Evolutionary conservation across 371 early-diverging fungal species (phyloP).

Genomic region (Saksenaea vasiformis): DNA sequence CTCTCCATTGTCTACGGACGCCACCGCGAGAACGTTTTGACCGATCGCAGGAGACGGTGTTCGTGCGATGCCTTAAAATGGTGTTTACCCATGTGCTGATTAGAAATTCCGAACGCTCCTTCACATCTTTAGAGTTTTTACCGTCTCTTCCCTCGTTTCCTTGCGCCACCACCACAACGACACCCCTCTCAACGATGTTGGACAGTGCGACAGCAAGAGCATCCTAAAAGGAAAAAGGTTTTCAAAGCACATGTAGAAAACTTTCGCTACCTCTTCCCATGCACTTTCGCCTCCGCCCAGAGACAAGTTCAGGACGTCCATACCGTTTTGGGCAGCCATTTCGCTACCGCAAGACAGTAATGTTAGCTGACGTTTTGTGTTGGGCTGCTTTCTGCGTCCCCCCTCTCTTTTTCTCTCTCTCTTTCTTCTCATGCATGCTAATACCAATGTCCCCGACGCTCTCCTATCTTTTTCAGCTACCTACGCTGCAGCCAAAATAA

Average conservation of each 20-base stretch:
- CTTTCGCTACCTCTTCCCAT: constrained; percentile 49
- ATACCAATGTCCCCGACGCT: neutral
- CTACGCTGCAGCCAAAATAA: constrained; percentile 34
- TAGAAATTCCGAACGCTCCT: neutral
- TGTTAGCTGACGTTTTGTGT: neutral
- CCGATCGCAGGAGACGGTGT: constrained; percentile 23
- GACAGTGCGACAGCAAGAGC: constrained; percentile 22
- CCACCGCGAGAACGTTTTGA: constrained; percentile 17
- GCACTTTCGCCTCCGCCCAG: constrained; percentile 44
- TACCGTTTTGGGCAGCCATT: constrained; percentile 25
- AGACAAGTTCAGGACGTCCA: constrained; percentile 42
- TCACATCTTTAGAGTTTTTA: constrained; percentile 12
- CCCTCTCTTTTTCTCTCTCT: neutral
- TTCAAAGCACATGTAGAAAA: neutral
- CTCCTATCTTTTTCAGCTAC: neutral
- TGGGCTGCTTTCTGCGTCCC: neutral
- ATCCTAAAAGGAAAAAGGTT: constrained; percentile 7
- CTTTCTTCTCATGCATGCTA: neutral
- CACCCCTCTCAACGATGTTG: constrained; percentile 16
- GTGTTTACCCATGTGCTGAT: neutral
- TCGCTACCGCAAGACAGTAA: constrained; percentile 7
- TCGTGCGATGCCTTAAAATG: constrained; percentile 19
- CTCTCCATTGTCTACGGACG: constrained; percentile 14
- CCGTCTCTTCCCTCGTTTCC: constrained; percentile 37
- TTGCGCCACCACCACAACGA: constrained; percentile 30